Conservation (phyloP, 352 stramenopile species). For the Phytopythium cucurbitacearum region DNA sequence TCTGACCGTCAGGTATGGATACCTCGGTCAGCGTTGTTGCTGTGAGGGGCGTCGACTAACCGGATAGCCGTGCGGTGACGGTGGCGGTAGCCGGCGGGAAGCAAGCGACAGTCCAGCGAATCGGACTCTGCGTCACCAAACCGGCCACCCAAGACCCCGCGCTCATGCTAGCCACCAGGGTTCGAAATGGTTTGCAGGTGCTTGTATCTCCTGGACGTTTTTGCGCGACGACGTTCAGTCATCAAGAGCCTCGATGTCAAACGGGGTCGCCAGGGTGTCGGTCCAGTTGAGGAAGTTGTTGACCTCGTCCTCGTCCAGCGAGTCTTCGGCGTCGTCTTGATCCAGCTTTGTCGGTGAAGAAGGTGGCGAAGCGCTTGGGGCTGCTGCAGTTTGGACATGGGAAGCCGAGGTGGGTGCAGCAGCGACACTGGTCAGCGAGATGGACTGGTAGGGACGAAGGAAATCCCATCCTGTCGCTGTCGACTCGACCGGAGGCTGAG, state of each 20-base stretch:
- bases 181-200: not conserved
- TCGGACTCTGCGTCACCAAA: slow-evolving; percentile 15
- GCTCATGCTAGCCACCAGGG: not conserved
- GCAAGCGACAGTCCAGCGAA: slow-evolving; percentile 25
- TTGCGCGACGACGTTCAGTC: slow-evolving; percentile 8
- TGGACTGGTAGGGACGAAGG: slow-evolving; percentile 9
- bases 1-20: slow-evolving; percentile 52
- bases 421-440: not conserved
- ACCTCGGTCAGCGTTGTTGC: not conserved
- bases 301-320: slow-evolving; percentile 69
- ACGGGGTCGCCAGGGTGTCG: slow-evolving; percentile 50
- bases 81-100: slow-evolving; percentile 2
- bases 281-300: slow-evolving; percentile 82
- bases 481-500: too few species aligned
- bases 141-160: slow-evolving; percentile 11
- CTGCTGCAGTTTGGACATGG: not conserved
- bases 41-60: not conserved
- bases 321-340: slow-evolving; percentile 49
- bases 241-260: slow-evolving; percentile 41
- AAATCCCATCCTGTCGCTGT: slow-evolving; percentile 12
- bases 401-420: not conserved
- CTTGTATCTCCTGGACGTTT: not conserved
- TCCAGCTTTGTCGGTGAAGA: not conserved
- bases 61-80: too few species aligned
- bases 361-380: not conserved